phyloP scores from a whole-genome alignment of 176 grass and related monocot species.

The Miscanthus lutarioriparius region DNA sequence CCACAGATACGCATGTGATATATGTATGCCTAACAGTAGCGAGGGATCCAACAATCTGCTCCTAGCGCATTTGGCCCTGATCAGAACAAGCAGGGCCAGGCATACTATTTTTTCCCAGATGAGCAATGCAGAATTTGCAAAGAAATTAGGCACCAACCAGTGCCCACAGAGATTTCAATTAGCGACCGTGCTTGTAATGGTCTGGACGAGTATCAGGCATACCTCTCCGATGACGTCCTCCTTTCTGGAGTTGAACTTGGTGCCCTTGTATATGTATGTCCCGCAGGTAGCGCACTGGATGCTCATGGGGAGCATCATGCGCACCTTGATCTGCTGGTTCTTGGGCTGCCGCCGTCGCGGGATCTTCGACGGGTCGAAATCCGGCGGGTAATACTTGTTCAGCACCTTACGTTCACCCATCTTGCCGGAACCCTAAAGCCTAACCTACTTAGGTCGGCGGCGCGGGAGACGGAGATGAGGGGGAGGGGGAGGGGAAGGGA shows the following conservation, averaged over 20 bases:
- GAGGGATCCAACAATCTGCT: not conserved
- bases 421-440: slow-evolving; percentile 21
- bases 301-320: slow-evolving; percentile 87
- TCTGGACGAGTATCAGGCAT: not conserved
- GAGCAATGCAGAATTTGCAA: not conserved
- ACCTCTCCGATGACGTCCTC: slow-evolving; percentile 71
- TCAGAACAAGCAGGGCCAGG: not conserved
- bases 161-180: not conserved
- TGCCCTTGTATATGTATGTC: slow-evolving; percentile 82
- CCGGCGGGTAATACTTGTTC: slow-evolving; percentile 82
- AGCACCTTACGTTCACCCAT: slow-evolving; percentile 69
- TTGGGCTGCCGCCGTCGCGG: slow-evolving; percentile 63
- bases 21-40: not conserved
- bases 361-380: slow-evolving; percentile 74
- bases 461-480: slow-evolving; percentile 2
- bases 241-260: slow-evolving; percentile 88
- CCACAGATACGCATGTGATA: not conserved
- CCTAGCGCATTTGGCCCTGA: not conserved
- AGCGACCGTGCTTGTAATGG: not conserved
- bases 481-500: no score
- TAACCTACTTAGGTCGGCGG: slow-evolving; percentile 2
- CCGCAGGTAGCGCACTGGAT: slow-evolving; percentile 72
- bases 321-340: slow-evolving; percentile 81
- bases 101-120: not conserved
- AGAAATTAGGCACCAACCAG: not conserved